Evolutionary conservation across 192 early-diverging fungal genomes (phyloP).

Genomic region (Lobulomyces angularis): DNA sequence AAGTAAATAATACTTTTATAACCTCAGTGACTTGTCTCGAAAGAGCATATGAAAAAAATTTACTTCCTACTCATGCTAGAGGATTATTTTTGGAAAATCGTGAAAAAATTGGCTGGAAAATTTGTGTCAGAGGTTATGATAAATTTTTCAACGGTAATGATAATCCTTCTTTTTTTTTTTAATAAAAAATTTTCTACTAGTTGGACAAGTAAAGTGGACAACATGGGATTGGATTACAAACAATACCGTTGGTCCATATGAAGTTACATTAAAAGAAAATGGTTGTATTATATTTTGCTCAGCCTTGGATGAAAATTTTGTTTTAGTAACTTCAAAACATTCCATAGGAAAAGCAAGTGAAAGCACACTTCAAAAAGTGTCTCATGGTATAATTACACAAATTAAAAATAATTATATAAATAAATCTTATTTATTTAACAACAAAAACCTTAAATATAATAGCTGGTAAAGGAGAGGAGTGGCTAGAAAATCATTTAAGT

Average conservation of each 20-base stretch:
- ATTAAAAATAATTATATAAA: too few relatives aligned
- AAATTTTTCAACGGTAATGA: constrained; percentile 83
- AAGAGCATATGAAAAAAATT: constrained; percentile 52
- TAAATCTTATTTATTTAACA: too few relatives aligned
- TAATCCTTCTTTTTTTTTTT: neutral
- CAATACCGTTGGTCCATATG: constrained; percentile 70
- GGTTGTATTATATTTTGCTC: constrained; percentile 87
- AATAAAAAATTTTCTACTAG: neutral
- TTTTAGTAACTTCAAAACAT: constrained; percentile 88
- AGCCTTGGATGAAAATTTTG: constrained; percentile 39
- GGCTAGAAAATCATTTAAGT: constrained; percentile 57
- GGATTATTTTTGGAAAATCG: constrained; percentile 53
- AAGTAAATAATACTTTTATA: too few relatives aligned
- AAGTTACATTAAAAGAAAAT: constrained; percentile 91
- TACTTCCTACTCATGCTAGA: constrained; percentile 63
- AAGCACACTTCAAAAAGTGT: neutral
- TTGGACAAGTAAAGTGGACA: constrained; percentile 16
- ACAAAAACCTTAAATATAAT: too few relatives aligned
- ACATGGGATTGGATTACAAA: constrained; percentile 37
- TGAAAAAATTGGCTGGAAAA: constrained; percentile 25
- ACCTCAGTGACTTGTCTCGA: too few relatives aligned
- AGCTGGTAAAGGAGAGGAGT: constrained; percentile 52
- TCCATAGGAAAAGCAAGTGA: constrained; percentile 20
- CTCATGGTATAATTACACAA: too few relatives aligned
- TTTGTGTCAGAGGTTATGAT: constrained; percentile 85